A percentile compares a stretch with the other conserved stretches of the same genome.
These are phyloP conservation scores for Aspergillus ochraceoroseus DNA, from an alignment of 2,329 filamentous ascomycete species.

Conservation along the genomic window DNA sequence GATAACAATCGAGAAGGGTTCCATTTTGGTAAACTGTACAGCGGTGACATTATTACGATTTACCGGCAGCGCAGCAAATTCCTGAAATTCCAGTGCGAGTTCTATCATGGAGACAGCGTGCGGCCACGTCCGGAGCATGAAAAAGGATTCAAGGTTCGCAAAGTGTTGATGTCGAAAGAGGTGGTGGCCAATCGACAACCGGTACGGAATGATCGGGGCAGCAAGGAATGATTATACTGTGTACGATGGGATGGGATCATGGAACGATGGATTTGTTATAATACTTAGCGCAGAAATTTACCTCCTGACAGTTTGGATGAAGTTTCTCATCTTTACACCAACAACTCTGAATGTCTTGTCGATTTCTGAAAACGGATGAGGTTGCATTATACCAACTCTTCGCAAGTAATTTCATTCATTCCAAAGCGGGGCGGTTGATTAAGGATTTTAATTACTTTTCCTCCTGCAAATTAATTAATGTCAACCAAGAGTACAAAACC, in stretches of 20 bases:
- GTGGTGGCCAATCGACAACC: slow-evolving; percentile 26
- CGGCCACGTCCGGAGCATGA: slow-evolving; percentile 40
- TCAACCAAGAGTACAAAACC: too few species aligned
- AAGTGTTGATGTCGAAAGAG: slow-evolving; percentile 34
- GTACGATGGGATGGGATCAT: background rate
- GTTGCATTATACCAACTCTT: too few species aligned
- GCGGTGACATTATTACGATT: slow-evolving; percentile 71
- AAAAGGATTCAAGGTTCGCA: slow-evolving; percentile 39
- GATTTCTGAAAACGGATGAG: too few species aligned
- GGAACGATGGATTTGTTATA: background rate
- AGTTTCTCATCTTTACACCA: too few species aligned
- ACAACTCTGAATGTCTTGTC: too few species aligned
- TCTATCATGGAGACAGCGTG: slow-evolving; percentile 46
- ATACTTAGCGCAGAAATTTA: background rate
- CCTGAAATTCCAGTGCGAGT: slow-evolving; percentile 44
- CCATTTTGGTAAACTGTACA: slow-evolving; percentile 63
- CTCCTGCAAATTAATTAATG: too few species aligned
- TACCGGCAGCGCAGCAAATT: slow-evolving; percentile 51
- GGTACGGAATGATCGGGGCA: slow-evolving; percentile 18
- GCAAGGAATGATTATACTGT: slow-evolving; percentile 13
- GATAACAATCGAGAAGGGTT: slow-evolving; percentile 49
- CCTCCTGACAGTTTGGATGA: background rate
- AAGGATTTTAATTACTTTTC: too few species aligned
- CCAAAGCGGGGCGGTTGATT: too few species aligned
- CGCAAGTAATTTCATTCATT: too few species aligned